These are phyloP conservation scores for Carallia pectinifolia DNA, from an alignment of 345 rosid genomes.

Conservation along the genomic window DNA sequence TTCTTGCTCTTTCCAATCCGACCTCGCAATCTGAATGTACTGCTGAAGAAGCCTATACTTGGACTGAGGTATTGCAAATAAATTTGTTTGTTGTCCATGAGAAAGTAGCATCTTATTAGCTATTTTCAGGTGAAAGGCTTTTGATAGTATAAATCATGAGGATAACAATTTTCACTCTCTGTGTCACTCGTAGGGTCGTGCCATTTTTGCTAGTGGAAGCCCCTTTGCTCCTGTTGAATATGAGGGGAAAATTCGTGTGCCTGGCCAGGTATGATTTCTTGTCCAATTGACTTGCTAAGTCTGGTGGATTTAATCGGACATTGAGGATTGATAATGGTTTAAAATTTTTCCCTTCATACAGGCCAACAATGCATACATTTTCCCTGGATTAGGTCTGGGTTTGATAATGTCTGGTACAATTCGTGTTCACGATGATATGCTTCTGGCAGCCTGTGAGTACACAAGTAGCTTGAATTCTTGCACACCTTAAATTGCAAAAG, in stretches of 20 bases:
- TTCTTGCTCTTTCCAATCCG: conserved; percentile 91
- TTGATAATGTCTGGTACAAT: conserved; percentile 92
- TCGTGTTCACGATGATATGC: conserved; percentile 95
- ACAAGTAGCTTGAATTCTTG: background rate
- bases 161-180: conserved; percentile 6
- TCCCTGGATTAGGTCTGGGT: conserved; percentile 96
- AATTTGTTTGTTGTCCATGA: background rate
- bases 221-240: conserved; percentile 79
- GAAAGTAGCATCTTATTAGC: background rate
- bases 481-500: too few species aligned
- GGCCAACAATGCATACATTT: conserved; percentile 97
- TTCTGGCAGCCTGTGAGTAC: conserved; percentile 78
- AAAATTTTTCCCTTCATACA: conserved; percentile 25
- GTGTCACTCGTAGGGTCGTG: conserved; percentile 63
- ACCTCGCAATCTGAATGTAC: conserved; percentile 98
- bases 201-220: conserved; percentile 93
- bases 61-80: conserved; percentile 71
- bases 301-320: background rate
- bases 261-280: conserved; percentile 66
- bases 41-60: conserved; percentile 86
- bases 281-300: background rate
- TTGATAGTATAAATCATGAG: background rate
- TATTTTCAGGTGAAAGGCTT: background rate
- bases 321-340: conserved; percentile 14
- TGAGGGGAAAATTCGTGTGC: conserved; percentile 56